These are phyloP conservation scores for Aspergillus sp. DNA, from an alignment of 2,329 filamentous ascomycete genomes.

Conservation along the genomic window DNA sequence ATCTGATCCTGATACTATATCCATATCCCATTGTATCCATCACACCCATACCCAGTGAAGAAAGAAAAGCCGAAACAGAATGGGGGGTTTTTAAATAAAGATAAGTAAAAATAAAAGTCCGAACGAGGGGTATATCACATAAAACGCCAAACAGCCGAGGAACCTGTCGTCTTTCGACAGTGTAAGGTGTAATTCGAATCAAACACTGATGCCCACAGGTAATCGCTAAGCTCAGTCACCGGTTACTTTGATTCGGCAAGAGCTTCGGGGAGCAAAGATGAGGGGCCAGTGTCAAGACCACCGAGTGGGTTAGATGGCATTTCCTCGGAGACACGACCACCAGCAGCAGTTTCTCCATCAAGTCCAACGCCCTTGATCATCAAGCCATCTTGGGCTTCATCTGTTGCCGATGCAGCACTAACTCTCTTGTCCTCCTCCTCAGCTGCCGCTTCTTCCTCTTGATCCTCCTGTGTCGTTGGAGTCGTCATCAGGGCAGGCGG, in stretches of 20 bases:
- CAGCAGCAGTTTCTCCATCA: slow-evolving; percentile 16
- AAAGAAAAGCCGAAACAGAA: neutral
- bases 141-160: slow-evolving; percentile 24
- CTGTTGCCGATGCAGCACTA: slow-evolving; percentile 5
- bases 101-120: slow-evolving; percentile 12
- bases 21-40: neutral
- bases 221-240: neutral
- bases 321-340: slow-evolving; percentile 5
- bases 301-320: slow-evolving; percentile 17
- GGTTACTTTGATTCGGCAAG: slow-evolving; percentile 17
- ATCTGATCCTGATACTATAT: neutral
- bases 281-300: slow-evolving; percentile 20
- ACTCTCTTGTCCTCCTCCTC: slow-evolving; percentile 3
- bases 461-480: slow-evolving; percentile 21
- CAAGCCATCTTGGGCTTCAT: slow-evolving; percentile 27
- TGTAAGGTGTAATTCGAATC: too few relatives aligned
- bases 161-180: too few relatives aligned
- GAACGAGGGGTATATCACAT: slow-evolving; percentile 38
- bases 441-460: slow-evolving; percentile 18
- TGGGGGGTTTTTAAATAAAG: neutral
- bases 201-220: too few relatives aligned
- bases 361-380: slow-evolving; percentile 30
- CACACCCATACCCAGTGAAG: neutral
- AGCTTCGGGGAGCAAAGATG: slow-evolving; percentile 23
- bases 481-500: slow-evolving; percentile 78